These are phyloP conservation scores for Trichophyton simii DNA, from an alignment of 2,329 filamentous ascomycete genomes.

Conservation along the genomic window DNA sequence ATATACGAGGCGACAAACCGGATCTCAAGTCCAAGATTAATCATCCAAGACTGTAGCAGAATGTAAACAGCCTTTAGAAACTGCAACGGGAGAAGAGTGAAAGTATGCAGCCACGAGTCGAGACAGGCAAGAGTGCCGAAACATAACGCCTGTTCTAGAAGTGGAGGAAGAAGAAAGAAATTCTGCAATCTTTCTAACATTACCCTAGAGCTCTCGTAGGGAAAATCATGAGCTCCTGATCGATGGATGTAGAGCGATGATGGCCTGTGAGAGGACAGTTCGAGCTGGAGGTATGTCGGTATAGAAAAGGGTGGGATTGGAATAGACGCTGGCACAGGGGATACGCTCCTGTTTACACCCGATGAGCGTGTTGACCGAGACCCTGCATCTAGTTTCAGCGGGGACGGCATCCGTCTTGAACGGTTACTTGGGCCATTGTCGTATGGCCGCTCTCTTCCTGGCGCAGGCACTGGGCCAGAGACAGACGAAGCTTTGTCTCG, in stretches of 20 bases:
- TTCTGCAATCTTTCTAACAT: constrained; percentile 89
- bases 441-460: constrained; percentile 21
- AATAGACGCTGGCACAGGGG: constrained; percentile 41
- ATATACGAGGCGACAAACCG: constrained; percentile 64
- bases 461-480: constrained; percentile 21
- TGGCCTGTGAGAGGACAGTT: constrained; percentile 48
- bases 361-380: background rate
- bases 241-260: constrained; percentile 53
- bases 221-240: constrained; percentile 45
- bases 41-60: constrained; percentile 63
- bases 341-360: constrained; percentile 17
- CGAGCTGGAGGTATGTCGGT: constrained; percentile 53
- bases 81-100: constrained; percentile 83
- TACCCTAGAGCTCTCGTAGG: constrained; percentile 83
- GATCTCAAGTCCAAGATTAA: constrained; percentile 58
- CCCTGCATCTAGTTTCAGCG: background rate
- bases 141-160: constrained; percentile 69
- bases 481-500: constrained; percentile 19
- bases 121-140: constrained; percentile 87
- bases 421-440: constrained; percentile 26
- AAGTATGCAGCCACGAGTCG: constrained; percentile 91
- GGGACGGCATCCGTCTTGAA: constrained; percentile 15
- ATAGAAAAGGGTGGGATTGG: constrained; percentile 51
- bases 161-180: constrained; percentile 68
- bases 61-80: constrained; percentile 72